phyloP scores from a whole-genome alignment of 495 filamentous ascomycete genomes.

The Thermothielavioides terrestris region DNA sequence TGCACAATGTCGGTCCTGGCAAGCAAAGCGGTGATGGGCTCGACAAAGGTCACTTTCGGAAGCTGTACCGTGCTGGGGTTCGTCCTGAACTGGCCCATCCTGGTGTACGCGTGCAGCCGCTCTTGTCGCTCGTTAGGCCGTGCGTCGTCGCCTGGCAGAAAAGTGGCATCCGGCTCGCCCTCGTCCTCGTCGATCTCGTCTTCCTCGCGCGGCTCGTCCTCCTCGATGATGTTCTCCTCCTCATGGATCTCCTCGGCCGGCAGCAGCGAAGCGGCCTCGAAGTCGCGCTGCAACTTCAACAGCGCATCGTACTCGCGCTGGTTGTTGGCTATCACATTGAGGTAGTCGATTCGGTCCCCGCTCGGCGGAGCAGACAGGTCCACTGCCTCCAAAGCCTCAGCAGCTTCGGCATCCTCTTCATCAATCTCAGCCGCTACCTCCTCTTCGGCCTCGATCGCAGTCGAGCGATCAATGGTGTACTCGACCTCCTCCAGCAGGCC shows the following conservation, averaged over 20 bases:
- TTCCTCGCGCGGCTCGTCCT: constrained; percentile 16
- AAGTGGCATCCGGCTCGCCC: constrained; percentile 26
- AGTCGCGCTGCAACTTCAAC: constrained; percentile 42
- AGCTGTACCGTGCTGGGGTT: constrained; percentile 61
- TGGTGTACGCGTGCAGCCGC: constrained; percentile 59
- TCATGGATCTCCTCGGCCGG: constrained; percentile 40
- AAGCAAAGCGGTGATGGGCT: constrained; percentile 58
- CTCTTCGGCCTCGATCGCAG: constrained; percentile 6
- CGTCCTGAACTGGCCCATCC: constrained; percentile 54
- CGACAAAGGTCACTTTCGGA: constrained; percentile 55
- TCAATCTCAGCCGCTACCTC: constrained; percentile 2
- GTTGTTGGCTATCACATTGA: constrained; percentile 40
- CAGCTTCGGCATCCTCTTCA: neutral
- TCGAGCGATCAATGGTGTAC: constrained; percentile 20
- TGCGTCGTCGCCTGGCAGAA: constrained; percentile 27
- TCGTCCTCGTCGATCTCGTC: constrained; percentile 34
- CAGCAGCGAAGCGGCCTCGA: constrained; percentile 42
- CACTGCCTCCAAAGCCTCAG: neutral
- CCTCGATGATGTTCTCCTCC: constrained; percentile 40
- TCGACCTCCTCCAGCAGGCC: constrained; percentile 56
- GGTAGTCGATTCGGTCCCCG: constrained; percentile 23
- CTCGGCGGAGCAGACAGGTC: neutral
- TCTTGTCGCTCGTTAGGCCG: neutral
- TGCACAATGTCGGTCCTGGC: constrained; percentile 62
- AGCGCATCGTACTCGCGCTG: constrained; percentile 43